Percentiles rank a stretch among this genome's conserved stretches.
Evolutionary conservation across 306 rosid genomes (phyloP).

Genomic region (Sicyos edulis): DNA sequence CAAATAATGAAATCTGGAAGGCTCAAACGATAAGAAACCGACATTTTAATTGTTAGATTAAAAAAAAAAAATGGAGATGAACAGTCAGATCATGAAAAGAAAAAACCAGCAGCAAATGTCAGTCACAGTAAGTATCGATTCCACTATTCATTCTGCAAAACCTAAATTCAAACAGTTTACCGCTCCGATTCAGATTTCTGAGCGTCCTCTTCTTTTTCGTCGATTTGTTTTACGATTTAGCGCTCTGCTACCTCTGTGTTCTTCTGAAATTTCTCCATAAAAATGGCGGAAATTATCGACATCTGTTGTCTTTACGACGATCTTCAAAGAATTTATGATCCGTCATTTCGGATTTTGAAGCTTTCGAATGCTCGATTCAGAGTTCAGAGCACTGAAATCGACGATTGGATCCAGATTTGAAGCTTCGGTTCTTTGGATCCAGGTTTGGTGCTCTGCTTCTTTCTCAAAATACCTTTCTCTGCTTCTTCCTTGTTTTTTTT

Average conservation of each 20-base stretch:
- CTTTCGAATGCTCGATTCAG: too few species aligned
- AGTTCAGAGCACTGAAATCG: not conserved
- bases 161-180: conserved; percentile 12
- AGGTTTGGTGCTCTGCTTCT: too few species aligned
- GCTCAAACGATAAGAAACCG: too few species aligned
- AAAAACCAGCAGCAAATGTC: conserved; percentile 11
- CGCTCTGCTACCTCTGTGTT: not conserved
- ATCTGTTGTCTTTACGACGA: too few species aligned
- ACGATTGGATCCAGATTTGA: not conserved
- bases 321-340: not conserved
- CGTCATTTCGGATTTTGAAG: conserved; percentile 4
- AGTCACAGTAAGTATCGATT: not conserved
- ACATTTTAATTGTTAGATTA: too few species aligned
- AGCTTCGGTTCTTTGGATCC: not conserved
- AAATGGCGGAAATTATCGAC: not conserved
- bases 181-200: not conserved
- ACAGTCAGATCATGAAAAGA: not conserved
- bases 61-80: conserved; percentile 2
- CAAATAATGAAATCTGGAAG: too few species aligned
- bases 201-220: not conserved
- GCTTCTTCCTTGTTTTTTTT: too few species aligned
- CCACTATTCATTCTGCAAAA: conserved; percentile 15
- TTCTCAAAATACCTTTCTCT: too few species aligned
- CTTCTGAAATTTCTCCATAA: not conserved
- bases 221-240: not conserved